Conservation (phyloP, 2,329 filamentous ascomycete species). For the Scortechinia acanthostroma region DNA sequence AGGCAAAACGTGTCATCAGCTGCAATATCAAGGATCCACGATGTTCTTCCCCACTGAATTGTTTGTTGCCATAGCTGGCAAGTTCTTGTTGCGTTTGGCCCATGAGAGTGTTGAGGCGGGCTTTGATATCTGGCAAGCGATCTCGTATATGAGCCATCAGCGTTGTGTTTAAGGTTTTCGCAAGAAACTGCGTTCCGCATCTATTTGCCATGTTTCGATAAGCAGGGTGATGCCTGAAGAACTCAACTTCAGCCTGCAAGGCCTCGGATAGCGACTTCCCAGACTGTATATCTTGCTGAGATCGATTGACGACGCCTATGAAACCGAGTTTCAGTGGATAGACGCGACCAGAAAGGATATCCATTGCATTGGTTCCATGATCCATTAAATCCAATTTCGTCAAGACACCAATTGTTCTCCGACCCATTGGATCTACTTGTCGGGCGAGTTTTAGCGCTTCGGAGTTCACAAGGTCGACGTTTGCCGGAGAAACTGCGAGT, state of each 20-base stretch:
- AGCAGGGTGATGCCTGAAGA: conserved; percentile 93
- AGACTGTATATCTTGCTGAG: conserved; percentile 93
- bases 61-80: conserved; percentile 94
- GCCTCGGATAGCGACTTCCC: conserved; percentile 93
- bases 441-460: conserved; percentile 93
- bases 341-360: conserved; percentile 93
- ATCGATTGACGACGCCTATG: conserved; percentile 95
- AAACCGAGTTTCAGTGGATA: conserved; percentile 96
- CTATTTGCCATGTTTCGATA: conserved; percentile 92
- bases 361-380: conserved; percentile 92
- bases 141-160: conserved; percentile 96
- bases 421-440: conserved; percentile 90
- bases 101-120: conserved; percentile 94
- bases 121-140: conserved; percentile 93
- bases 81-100: conserved; percentile 98
- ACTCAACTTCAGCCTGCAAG: conserved; percentile 80
- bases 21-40: conserved; percentile 89
- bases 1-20: conserved; percentile 95
- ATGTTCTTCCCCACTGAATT: conserved; percentile 95
- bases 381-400: conserved; percentile 99
- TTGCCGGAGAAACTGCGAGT: conserved; percentile 90
- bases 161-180: conserved; percentile 89
- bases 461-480: conserved; percentile 96
- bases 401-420: conserved; percentile 90
- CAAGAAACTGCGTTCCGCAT: conserved; percentile 89